phyloP scores from a whole-genome alignment of 192 early-diverging fungal genomes.

The Phycomyces blakesleeanus region DNA sequence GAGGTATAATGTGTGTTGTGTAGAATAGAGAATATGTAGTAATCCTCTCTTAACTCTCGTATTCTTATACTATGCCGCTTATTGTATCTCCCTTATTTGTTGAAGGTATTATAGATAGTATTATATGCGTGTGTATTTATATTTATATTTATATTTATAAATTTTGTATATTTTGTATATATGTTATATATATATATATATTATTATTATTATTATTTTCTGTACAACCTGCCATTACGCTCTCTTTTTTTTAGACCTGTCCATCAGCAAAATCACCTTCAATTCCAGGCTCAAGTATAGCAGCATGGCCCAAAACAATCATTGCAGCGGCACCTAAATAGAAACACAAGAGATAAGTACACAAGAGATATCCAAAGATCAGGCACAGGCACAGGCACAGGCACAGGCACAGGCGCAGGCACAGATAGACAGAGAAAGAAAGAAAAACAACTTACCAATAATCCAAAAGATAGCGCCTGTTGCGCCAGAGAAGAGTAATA shows the following conservation, averaged over 20 bases:
- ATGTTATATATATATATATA: neutral
- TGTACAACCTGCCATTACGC: neutral
- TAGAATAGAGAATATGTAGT: no score
- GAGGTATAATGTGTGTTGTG: no score
- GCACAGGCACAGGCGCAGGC: no score
- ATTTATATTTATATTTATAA: no score
- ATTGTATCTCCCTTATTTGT: no score
- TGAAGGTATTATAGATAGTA: no score
- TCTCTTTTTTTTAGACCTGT: constrained; percentile 10
- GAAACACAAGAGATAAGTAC: no score
- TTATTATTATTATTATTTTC: neutral
- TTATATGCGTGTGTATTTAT: no score
- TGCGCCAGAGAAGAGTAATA: constrained; percentile 51
- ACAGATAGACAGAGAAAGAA: neutral
- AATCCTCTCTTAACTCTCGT: no score
- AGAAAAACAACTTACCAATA: constrained; percentile 37
- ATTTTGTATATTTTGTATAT: neutral
- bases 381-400: no score
- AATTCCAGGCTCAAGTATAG: constrained; percentile 51
- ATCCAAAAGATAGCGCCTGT: constrained; percentile 59
- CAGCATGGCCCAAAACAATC: constrained; percentile 53
- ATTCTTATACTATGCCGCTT: no score
- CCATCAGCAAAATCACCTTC: constrained; percentile 47
- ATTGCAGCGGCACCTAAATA: constrained; percentile 52
- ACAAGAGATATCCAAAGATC: no score